Percentiles rank a stretch among this genome's conserved stretches.
phyloP scores from a whole-genome alignment of 116 monocot species.

The Phalaenopsis hybrid region DNA sequence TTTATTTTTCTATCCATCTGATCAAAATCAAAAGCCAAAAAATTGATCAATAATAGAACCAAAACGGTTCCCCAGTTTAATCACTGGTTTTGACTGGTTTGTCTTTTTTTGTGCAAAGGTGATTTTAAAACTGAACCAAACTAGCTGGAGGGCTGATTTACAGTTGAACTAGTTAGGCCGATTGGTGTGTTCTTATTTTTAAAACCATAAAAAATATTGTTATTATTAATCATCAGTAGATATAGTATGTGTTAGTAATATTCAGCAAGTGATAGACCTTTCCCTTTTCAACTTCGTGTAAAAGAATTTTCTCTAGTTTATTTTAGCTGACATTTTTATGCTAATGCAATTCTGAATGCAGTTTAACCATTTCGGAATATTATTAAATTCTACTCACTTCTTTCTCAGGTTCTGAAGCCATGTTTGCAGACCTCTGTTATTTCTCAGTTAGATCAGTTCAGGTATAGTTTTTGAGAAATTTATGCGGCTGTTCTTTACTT shows the following conservation, averaged over 20 bases:
- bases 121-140: no score
- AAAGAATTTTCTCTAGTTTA: neutral
- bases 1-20: no score
- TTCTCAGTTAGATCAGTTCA: constrained; percentile 96
- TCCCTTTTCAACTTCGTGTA: neutral
- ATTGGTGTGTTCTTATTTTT: no score
- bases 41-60: no score
- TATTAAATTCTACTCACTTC: constrained; percentile 7
- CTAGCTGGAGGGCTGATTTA: no score
- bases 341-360: neutral
- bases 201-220: neutral
- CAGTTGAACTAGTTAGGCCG: no score
- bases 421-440: constrained; percentile 99
- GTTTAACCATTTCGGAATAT: neutral
- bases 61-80: no score
- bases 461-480: constrained; percentile 34
- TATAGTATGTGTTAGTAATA: neutral
- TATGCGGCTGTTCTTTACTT: neutral
- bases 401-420: constrained; percentile 91
- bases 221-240: neutral
- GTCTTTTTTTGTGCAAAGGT: no score
- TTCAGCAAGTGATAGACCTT: neutral
- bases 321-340: neutral
- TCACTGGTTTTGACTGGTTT: no score
- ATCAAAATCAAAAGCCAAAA: no score